Evolutionary conservation across 768 basidiomycete genomes (phyloP), one percentile per base, ranked within the genome.

Genomic region (Lactifluus subvellereus): DNA sequence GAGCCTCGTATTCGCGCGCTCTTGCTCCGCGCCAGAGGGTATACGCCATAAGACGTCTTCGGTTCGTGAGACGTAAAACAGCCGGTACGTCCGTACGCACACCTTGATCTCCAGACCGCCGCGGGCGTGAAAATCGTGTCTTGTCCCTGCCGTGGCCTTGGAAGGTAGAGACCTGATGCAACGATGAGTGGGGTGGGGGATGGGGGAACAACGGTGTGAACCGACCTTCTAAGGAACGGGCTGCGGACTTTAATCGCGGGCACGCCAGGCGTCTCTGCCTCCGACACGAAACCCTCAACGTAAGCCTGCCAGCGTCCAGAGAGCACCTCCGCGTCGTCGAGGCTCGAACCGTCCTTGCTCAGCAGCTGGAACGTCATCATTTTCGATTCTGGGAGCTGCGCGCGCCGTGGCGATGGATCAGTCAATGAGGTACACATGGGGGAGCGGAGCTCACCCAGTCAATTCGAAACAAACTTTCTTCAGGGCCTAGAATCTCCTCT

Each of bases 31-130:
- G 30, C 73, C 71, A 0, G 72, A 72, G 27, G 77, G 73, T 14
- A 77, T 69, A 59, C 80, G 81, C 77, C 80, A 82, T 59, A 88
- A 73, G 61, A 80, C 79, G 64, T 89, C 88, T 67, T 87, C 88
- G 50, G 85, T 85, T 30, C 77, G 71, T 2, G 88, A 77, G 6
- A 89, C 88, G 71, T 85, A 93, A 77, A 94, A 94, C 14, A 93
- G 74, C 38, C 87, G 80, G 72, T 93, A 93, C 9, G 87, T 90
- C 61, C 86, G 80, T 40, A 92, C 80, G 73, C 94, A 96, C 60
- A 97, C 83, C 65, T 88, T 88, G 71, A 91, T 89, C 73, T 92
- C 89, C 18, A 95, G 79, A 3, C 81, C 81, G 37, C 87, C 86
- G 11, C 71, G 69, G 32, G 71, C 69, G 57, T 37, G 67, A 38